Evolutionary conservation across 2,329 filamentous ascomycete species (phyloP).

Genomic region (Phialophora tarda): DNA sequence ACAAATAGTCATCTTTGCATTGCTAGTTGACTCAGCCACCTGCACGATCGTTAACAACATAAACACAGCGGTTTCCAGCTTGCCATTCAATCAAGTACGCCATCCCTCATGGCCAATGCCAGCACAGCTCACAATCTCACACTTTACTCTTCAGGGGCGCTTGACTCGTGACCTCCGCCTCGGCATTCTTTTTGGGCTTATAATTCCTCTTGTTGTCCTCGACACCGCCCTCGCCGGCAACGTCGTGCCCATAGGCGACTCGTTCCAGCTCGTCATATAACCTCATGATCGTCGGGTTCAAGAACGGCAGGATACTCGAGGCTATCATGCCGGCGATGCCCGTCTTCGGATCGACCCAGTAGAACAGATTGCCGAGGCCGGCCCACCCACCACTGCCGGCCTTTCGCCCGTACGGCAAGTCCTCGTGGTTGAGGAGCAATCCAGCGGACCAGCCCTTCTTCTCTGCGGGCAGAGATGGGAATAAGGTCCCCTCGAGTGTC

Average conservation of each 20-base stretch:
- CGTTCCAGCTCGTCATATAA: slow-evolving; percentile 35
- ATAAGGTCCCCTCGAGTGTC: slow-evolving; percentile 23
- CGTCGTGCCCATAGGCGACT: slow-evolving; percentile 33
- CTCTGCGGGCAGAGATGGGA: slow-evolving; percentile 21
- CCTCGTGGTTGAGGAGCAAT: slow-evolving; percentile 34
- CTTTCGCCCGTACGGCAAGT: slow-evolving; percentile 32
- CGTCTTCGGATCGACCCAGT: slow-evolving; percentile 34
- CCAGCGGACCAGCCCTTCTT: slow-evolving; percentile 34
- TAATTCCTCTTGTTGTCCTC: slow-evolving; percentile 20
- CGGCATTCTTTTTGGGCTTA: slow-evolving; percentile 3
- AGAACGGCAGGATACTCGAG: slow-evolving; percentile 29
- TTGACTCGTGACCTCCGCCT: background rate
- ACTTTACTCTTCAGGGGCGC: background rate
- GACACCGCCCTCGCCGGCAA: slow-evolving; percentile 6
- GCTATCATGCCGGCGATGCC: slow-evolving; percentile 30
- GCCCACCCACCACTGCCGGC: slow-evolving; percentile 34
- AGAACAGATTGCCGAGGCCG: slow-evolving; percentile 37
- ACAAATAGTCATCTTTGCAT: too few species aligned
- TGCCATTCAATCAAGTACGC: background rate
- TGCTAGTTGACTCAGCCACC: too few species aligned
- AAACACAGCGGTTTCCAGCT: too few species aligned
- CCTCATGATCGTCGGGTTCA: slow-evolving; percentile 26
- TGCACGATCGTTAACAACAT: too few species aligned
- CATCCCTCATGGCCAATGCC: background rate
- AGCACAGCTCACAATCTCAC: background rate